Conservation (phyloP, 371 early-diverging fungal species). For the Syncephalis fuscata region DNA sequence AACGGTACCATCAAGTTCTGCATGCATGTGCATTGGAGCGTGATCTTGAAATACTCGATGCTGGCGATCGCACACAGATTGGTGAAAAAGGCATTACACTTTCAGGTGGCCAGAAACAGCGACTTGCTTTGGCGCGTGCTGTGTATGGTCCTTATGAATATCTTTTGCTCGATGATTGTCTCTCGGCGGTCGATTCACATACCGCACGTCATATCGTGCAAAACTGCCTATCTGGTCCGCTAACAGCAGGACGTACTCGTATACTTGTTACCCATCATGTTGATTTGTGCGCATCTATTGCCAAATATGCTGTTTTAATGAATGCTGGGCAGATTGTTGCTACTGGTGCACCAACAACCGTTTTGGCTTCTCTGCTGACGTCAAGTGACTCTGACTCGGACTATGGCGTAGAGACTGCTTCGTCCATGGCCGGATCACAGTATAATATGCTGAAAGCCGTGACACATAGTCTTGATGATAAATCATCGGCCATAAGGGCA, state of each 20-base stretch:
- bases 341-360: slow-evolving; percentile 18
- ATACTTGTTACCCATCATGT: slow-evolving; percentile 85
- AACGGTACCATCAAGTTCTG: slow-evolving; percentile 44
- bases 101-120: slow-evolving; percentile 63
- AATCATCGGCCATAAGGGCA: too few species aligned
- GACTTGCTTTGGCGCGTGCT: slow-evolving; percentile 69
- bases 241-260: slow-evolving; percentile 59
- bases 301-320: slow-evolving; percentile 44
- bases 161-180: slow-evolving; percentile 66
- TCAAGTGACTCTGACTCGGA: too few species aligned
- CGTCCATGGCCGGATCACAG: too few species aligned
- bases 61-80: slow-evolving; percentile 83
- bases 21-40: slow-evolving; percentile 38
- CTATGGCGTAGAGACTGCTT: too few species aligned
- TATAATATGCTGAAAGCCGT: too few species aligned
- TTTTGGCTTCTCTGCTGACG: slow-evolving; percentile 8
- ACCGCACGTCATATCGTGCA: slow-evolving; percentile 70
- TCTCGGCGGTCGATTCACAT: slow-evolving; percentile 72
- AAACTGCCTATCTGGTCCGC: slow-evolving; percentile 43
- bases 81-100: slow-evolving; percentile 74
- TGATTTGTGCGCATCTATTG: slow-evolving; percentile 44
- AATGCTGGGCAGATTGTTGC: slow-evolving; percentile 26
- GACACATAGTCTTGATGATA: too few species aligned
- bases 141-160: slow-evolving; percentile 57
- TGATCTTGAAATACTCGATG: slow-evolving; percentile 62